phyloP scores from a whole-genome alignment of 2,329 filamentous ascomycete species.

The Diaporthe longicolla region DNA sequence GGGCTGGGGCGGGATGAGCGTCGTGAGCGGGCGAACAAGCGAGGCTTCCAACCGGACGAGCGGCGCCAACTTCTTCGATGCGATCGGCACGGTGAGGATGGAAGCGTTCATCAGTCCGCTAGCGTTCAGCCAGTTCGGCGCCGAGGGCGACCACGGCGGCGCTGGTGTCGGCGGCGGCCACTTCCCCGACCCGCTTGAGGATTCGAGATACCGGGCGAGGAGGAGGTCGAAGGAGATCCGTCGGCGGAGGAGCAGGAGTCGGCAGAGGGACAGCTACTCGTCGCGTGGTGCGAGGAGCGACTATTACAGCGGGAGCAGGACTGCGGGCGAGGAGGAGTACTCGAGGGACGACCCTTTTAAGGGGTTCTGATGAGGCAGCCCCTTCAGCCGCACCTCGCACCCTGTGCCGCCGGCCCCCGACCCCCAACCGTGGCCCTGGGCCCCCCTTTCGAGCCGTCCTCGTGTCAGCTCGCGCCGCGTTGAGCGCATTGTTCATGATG shows the following conservation, averaged over 20 bases:
- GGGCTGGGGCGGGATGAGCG: slow-evolving; percentile 46
- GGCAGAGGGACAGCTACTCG: slow-evolving; percentile 66
- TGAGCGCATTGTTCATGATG: neutral
- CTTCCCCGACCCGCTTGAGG: slow-evolving; percentile 64
- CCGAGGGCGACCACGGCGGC: slow-evolving; percentile 46
- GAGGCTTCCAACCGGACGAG: slow-evolving; percentile 66
- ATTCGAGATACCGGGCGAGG: slow-evolving; percentile 62
- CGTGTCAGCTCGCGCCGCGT: neutral
- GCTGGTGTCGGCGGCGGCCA: slow-evolving; percentile 48
- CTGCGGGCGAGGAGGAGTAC: slow-evolving; percentile 67
- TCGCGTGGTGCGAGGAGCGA: slow-evolving; percentile 60
- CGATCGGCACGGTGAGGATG: slow-evolving; percentile 93
- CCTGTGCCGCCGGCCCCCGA: neutral
- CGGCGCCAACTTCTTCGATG: slow-evolving; percentile 80
- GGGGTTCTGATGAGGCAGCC: slow-evolving; percentile 63
- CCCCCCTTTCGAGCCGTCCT: neutral
- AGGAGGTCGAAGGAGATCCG: slow-evolving; percentile 70
- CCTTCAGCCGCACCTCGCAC: neutral
- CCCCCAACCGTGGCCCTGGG: neutral
- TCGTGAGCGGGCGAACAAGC: slow-evolving; percentile 61
- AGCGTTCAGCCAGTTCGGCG: slow-evolving; percentile 61
- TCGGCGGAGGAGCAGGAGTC: slow-evolving; percentile 63
- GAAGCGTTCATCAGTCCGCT: slow-evolving; percentile 90
- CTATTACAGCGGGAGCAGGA: slow-evolving; percentile 62
- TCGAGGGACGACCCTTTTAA: slow-evolving; percentile 73